Evolutionary conservation across 257 asterid genomes (phyloP), one percentile per base, ranked within the genome.

Genomic region (Orobanche coerulescens): DNA sequence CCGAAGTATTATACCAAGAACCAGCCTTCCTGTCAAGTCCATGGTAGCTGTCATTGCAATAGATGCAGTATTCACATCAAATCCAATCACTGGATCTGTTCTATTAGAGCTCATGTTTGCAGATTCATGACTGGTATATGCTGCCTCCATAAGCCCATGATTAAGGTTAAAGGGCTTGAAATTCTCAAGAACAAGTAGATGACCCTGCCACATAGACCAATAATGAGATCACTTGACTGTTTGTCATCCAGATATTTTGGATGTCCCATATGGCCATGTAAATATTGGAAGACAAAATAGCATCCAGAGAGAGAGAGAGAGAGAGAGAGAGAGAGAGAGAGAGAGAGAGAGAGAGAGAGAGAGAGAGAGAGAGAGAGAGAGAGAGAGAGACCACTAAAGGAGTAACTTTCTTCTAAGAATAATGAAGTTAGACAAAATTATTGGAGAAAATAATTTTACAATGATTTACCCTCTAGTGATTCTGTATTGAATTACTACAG

Each of bases 111-210:
- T 69, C 46, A 74, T 62, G 59, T 71, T 22, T 64, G 96, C 81
- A 40, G 88, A 79, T 63, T 82, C 84, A 70, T 92, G 98, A 74
- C 74, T 81, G 65, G 76, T 79, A 68, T 92, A 92, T 40, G 89
- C 95, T 25, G 58, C 84, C 80, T 92, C 98, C 98, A 92, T 92
- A 66, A 88, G 88, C 68, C 95, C 98, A 59, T 92, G 98, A 71
- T 92, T 88, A 53, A 92, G 87, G 69, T 81, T 75, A 61, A 92
- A 81, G 44, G 84, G 51, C 75, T 79, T 77, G 77, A 81, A 85
- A 68, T 86, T 84, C 77, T 82, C 93, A 34, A 88, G 78, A 65
- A 92, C 84, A 52, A 92, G 94, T 70, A 92, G 78, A 67, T 92
- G 98, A 46, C 96, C 98, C 95, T 87, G 81, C 60, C 73, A 66